Evolutionary conservation across 2,329 filamentous ascomycete species (phyloP).

Genomic region (Diatrype stigma): DNA sequence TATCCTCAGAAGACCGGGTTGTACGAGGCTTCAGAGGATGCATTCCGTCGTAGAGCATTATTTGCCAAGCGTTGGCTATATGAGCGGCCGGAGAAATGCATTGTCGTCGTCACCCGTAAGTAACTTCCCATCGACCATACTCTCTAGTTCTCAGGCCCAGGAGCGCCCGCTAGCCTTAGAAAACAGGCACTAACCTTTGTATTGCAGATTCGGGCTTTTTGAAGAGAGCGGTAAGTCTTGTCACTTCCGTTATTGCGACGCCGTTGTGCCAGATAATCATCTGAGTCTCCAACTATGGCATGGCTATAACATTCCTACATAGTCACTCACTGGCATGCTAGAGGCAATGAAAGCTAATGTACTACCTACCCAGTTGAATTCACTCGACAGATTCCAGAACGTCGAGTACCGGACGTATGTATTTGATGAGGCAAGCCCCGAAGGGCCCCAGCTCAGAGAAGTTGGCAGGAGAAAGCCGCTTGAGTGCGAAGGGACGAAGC

Average conservation of each 20-base stretch:
- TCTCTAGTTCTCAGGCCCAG: neutral
- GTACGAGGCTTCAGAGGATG: conserved; percentile 24
- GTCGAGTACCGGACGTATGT: conserved; percentile 26
- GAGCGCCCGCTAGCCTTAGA: no score
- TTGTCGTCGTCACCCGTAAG: conserved; percentile 25
- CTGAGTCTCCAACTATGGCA: no score
- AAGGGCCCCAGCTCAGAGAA: conserved; percentile 15
- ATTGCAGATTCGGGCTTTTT: neutral
- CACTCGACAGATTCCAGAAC: conserved; percentile 15
- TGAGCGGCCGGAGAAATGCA: conserved; percentile 23
- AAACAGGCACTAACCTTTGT: neutral
- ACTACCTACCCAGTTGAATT: neutral
- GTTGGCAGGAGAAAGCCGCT: conserved; percentile 2
- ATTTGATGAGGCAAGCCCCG: conserved; percentile 9
- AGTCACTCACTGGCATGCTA: neutral
- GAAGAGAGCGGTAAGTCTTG: neutral
- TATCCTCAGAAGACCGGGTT: conserved; percentile 29
- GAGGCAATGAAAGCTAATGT: neutral
- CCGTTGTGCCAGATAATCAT: no score
- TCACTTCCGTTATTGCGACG: no score
- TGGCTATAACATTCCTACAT: no score
- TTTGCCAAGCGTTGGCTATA: conserved; percentile 26
- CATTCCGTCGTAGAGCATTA: conserved; percentile 19
- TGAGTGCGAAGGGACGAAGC: neutral
- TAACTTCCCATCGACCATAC: conserved; percentile 2